Evolutionary conservation across 2,329 filamentous ascomycete species (phyloP).

Genomic region (Leptographium procerum): DNA sequence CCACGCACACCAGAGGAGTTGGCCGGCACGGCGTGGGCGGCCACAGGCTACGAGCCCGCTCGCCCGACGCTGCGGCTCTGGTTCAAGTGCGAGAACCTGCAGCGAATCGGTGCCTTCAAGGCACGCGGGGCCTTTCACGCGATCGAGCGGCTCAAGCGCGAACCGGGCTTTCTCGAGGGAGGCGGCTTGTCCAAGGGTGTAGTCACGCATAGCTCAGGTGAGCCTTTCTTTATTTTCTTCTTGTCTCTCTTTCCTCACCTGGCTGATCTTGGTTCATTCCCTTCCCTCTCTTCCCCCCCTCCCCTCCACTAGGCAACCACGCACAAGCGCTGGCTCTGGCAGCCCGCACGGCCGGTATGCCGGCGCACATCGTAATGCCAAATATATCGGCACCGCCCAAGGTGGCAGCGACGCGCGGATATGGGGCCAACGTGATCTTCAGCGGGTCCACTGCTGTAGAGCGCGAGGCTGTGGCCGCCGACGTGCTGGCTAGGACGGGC

Average conservation of each 20-base stretch:
- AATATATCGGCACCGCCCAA: constrained; percentile 74
- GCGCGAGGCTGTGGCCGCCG: constrained; percentile 64
- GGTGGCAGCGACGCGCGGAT: constrained; percentile 67
- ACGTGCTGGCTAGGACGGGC: constrained; percentile 59
- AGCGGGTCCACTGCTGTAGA: constrained; percentile 70
- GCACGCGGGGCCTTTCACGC: constrained; percentile 84
- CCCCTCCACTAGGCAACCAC: constrained; percentile 62
- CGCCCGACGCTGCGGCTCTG: constrained; percentile 61
- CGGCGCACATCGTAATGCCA: constrained; percentile 88
- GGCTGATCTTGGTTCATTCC: too few relatives aligned
- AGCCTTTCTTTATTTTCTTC: constrained; percentile 13
- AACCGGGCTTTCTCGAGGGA: constrained; percentile 48
- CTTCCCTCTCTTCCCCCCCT: not conserved
- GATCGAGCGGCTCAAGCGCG: constrained; percentile 53
- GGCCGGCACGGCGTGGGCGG: constrained; percentile 1
- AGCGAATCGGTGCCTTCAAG: constrained; percentile 89
- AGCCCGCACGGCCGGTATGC: constrained; percentile 59
- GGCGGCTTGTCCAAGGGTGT: constrained; percentile 57
- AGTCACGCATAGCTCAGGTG: constrained; percentile 72
- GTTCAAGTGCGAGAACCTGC: constrained; percentile 94
- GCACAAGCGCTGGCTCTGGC: constrained; percentile 86
- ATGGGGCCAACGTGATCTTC: constrained; percentile 71
- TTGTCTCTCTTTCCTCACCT: constrained; percentile 2
- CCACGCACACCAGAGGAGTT: constrained; percentile 35
- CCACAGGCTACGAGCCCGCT: constrained; percentile 30